phyloP scores from a whole-genome alignment of 2,329 filamentous ascomycete species.

The Epichloe glyceriae region DNA sequence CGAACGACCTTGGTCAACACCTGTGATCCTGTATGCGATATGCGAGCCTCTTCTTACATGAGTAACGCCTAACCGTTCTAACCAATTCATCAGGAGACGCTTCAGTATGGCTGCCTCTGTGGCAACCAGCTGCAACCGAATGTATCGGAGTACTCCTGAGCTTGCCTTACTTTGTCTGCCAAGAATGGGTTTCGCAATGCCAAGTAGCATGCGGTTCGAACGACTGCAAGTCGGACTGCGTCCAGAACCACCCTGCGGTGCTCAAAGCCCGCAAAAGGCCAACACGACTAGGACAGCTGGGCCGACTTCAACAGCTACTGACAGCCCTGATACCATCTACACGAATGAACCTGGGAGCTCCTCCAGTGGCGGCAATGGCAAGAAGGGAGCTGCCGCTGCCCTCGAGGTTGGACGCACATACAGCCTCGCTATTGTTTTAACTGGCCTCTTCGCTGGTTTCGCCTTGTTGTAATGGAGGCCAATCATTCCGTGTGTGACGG shows the following conservation, averaged over 20 bases:
- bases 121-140: slow-evolving; percentile 54
- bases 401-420: slow-evolving; percentile 24
- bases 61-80: background rate
- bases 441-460: slow-evolving; percentile 27
- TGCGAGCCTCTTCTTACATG: slow-evolving; percentile 8
- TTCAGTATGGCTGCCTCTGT: slow-evolving; percentile 64
- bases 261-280: slow-evolving; percentile 20
- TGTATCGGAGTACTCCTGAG: slow-evolving; percentile 67
- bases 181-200: slow-evolving; percentile 58
- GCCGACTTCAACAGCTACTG: slow-evolving; percentile 26
- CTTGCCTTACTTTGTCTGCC: slow-evolving; percentile 65
- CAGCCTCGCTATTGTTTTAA: slow-evolving; percentile 25
- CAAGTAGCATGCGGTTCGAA: slow-evolving; percentile 63
- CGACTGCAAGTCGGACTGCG: slow-evolving; percentile 33
- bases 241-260: slow-evolving; percentile 5
- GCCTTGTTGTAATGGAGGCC: slow-evolving; percentile 21
- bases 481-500: background rate
- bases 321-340: slow-evolving; percentile 9
- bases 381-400: slow-evolving; percentile 16
- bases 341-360: slow-evolving; percentile 9
- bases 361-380: slow-evolving; percentile 10
- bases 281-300: slow-evolving; percentile 22
- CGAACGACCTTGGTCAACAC: slow-evolving; percentile 45
- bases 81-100: slow-evolving; percentile 30
- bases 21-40: slow-evolving; percentile 52